phyloP scores from a whole-genome alignment of 805 yeast genomes.

The Saccharomycopsis amapae region DNA sequence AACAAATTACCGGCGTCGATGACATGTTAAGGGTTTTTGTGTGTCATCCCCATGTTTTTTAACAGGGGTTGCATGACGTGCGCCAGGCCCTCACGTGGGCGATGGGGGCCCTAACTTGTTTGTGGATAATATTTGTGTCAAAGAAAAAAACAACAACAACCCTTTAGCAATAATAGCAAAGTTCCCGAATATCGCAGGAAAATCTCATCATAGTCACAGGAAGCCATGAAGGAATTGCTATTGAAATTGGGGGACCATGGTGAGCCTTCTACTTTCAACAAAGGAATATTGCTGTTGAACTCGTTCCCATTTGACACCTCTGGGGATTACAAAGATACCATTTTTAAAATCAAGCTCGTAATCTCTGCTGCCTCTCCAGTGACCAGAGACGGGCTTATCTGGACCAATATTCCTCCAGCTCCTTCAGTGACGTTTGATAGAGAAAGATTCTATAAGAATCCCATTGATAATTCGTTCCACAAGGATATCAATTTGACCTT shows the following conservation, averaged over 20 bases:
- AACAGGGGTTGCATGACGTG: too few relatives aligned
- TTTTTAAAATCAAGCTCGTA: slow-evolving; percentile 49
- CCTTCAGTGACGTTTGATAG: slow-evolving; percentile 44
- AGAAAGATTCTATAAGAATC: slow-evolving; percentile 42
- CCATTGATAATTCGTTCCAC: slow-evolving; percentile 52
- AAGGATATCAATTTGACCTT: slow-evolving; percentile 56
- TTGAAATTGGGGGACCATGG: slow-evolving; percentile 15
- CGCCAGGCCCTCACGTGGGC: too few relatives aligned
- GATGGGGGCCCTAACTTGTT: too few relatives aligned
- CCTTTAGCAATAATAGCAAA: too few relatives aligned
- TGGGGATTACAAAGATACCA: slow-evolving; percentile 27
- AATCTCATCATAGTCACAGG: too few relatives aligned
- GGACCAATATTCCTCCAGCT: slow-evolving; percentile 63
- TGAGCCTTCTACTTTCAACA: slow-evolving; percentile 12
- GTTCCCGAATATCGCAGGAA: too few relatives aligned
- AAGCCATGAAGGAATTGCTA: slow-evolving; percentile 1
- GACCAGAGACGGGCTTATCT: slow-evolving; percentile 60
- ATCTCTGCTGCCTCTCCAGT: slow-evolving; percentile 72
- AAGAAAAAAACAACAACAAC: too few relatives aligned
- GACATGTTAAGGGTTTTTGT: too few relatives aligned
- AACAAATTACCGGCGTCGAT: too few relatives aligned
- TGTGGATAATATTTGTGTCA: too few relatives aligned
- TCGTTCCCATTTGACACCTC: slow-evolving; percentile 12
- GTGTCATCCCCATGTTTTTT: too few relatives aligned
- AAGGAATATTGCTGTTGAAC: slow-evolving; percentile 16